Percentiles rank a stretch among this genome's conserved stretches.
These are phyloP conservation scores for Penicillium verrucosum DNA, from an alignment of 2,329 filamentous ascomycete species.

Conservation along the genomic window DNA sequence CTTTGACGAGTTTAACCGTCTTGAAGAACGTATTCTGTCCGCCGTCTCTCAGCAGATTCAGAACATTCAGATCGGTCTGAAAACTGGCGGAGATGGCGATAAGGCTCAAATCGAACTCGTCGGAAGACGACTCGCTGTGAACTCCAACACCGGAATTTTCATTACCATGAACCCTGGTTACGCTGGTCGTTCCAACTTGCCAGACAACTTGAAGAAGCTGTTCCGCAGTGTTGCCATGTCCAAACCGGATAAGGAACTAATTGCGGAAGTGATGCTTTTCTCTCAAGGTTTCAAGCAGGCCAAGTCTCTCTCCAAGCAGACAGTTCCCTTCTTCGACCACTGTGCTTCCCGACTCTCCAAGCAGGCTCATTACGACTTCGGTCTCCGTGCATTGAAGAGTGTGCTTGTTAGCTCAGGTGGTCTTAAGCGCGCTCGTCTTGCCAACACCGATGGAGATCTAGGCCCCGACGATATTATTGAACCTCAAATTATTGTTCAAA, in stretches of 20 bases:
- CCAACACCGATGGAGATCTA: slow-evolving; percentile 53
- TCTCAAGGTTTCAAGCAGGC: slow-evolving; percentile 98
- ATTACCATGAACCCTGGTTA: slow-evolving; percentile 99
- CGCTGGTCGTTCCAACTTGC: slow-evolving; percentile 93
- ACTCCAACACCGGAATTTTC: slow-evolving; percentile 94
- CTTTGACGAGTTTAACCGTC: slow-evolving; percentile 99
- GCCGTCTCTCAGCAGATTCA: slow-evolving; percentile 99
- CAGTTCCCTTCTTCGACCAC: slow-evolving; percentile 96
- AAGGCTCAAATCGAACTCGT: slow-evolving; percentile 91
- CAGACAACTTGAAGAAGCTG: slow-evolving; percentile 98
- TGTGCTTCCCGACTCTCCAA: slow-evolving; percentile 80
- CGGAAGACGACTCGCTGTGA: slow-evolving; percentile 83
- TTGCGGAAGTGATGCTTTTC: slow-evolving; percentile 99
- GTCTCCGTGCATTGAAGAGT: slow-evolving; percentile 94
- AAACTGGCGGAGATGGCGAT: slow-evolving; percentile 75
- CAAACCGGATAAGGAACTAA: slow-evolving; percentile 98
- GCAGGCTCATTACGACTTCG: slow-evolving; percentile 98
- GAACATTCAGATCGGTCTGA: slow-evolving; percentile 95
- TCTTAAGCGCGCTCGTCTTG: slow-evolving; percentile 80
- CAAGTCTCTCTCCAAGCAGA: slow-evolving; percentile 88
- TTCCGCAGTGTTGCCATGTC: slow-evolving; percentile 99
- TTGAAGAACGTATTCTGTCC: slow-evolving; percentile 95
- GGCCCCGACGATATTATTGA: slow-evolving; percentile 74
- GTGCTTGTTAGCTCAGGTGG: slow-evolving; percentile 94
- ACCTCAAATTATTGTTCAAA: slow-evolving; percentile 97